Conservation (phyloP, 2,329 filamentous ascomycete genomes). For the Scedosporium apiospermum region DNA sequence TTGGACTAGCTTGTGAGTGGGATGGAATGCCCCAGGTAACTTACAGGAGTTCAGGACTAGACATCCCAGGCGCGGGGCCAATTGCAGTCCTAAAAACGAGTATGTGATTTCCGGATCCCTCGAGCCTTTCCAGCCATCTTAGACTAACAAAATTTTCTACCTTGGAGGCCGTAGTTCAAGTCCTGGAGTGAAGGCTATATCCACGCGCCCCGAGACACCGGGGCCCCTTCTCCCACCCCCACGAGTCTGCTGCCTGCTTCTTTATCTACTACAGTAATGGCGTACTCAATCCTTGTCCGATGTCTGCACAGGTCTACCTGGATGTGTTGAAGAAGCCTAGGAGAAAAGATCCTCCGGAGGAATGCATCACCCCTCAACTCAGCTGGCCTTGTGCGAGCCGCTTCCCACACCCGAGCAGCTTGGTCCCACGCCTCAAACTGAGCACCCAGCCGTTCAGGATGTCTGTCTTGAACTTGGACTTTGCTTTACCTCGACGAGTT, state of each 20-base stretch:
- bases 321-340: not conserved
- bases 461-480: no score
- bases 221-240: not conserved
- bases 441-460: no score
- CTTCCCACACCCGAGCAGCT: not conserved
- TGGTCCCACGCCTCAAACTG: not conserved
- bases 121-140: not conserved
- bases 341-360: not conserved
- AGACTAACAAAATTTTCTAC: not conserved
- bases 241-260: no score
- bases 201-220: not conserved
- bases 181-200: not conserved
- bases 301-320: not conserved
- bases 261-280: no score
- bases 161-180: not conserved
- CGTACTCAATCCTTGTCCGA: no score
- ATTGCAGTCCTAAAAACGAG: not conserved
- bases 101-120: not conserved
- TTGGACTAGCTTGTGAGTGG: not conserved
- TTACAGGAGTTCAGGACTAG: not conserved
- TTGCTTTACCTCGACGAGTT: no score
- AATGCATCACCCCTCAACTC: not conserved
- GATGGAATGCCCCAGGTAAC: not conserved
- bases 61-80: not conserved
- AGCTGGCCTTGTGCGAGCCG: not conserved